Evolutionary conservation across 2,329 filamentous ascomycete species (phyloP).

Genomic region (Xylaria sp.): DNA sequence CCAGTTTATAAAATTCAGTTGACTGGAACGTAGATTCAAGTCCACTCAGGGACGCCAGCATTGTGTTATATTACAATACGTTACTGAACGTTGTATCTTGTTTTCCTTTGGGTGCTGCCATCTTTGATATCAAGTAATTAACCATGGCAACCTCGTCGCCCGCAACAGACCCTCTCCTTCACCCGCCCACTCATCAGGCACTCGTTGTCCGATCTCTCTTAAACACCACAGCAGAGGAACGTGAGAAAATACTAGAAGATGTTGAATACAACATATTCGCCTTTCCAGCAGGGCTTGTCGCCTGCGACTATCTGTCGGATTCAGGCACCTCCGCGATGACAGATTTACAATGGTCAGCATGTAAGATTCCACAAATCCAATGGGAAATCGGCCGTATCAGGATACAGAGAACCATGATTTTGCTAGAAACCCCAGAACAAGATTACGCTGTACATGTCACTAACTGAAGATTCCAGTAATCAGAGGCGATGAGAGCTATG

Average conservation of each 20-base stretch:
- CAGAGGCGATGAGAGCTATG: slow-evolving; percentile 45
- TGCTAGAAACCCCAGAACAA: background rate
- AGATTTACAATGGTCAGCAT: slow-evolving; percentile 44
- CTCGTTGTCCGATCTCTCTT: slow-evolving; percentile 28
- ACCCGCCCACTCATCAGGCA: slow-evolving; percentile 30
- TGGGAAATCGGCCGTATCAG: background rate
- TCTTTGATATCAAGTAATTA: background rate
- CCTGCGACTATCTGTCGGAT: slow-evolving; percentile 44
- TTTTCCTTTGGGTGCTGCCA: background rate
- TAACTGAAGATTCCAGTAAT: slow-evolving; percentile 36
- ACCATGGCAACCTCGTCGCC: slow-evolving; percentile 19
- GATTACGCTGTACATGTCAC: background rate
- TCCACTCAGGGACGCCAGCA: background rate
- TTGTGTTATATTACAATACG: background rate
- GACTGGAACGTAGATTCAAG: background rate
- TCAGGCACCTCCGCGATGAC: slow-evolving; percentile 46
- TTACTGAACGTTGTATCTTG: background rate
- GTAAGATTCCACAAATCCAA: slow-evolving; percentile 25
- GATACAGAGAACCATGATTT: background rate
- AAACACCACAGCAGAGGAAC: slow-evolving; percentile 18
- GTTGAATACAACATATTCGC: slow-evolving; percentile 37
- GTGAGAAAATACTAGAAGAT: slow-evolving; percentile 32
- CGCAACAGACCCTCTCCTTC: slow-evolving; percentile 7
- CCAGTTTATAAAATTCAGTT: slow-evolving; percentile 5
- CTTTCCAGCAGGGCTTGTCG: slow-evolving; percentile 40